Base-by-base conservation (phyloP, 1,284 basidiomycete genomes). In the Cystobasidium sp. region DNA sequence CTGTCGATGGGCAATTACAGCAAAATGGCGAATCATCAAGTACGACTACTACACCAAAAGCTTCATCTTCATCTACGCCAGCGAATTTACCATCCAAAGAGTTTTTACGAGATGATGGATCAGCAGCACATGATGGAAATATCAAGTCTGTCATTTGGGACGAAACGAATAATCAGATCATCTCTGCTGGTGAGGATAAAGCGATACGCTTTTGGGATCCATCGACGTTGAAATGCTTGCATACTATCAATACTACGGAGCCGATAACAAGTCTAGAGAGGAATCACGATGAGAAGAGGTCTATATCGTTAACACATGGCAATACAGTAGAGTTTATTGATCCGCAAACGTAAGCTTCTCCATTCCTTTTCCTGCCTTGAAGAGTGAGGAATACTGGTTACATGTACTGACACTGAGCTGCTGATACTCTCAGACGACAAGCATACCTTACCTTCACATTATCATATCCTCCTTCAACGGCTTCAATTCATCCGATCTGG, bases 61-160 rank as follows among this genome's bases (percentile, higher is more conserved):
- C 80, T 47, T 78, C 80, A 43, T 37, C 75, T 37, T 61, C 75
- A 65, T 39, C 61, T 76, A 39, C 64, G 31, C 55, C 20, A 16
- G 55, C 59, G 4, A 46, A 44, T 24, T 72, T 67, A 46, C 31
- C 72, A n/a, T 47, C 55, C 7, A 7, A 76, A 65, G 56, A 66
- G 49, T 53, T 76, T 65, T 61, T 77, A 66, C 46, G 61, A 6
- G 69, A 64, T 49, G 41, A 68, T 41, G 47, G 75, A 39, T 37
- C 43, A 22, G 51, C 63, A 14, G 82, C 83, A 47, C 95, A 97
- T 82, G 92, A 95, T 1, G 94, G 93, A 44, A 92, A 88, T 16
- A 87, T 99, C 75, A 94, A 94, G 84, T 94, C 92, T 80, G 90
- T 97, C 43, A 89, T 97, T 49, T 98, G 93, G 92, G 90, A 95